Evolutionary conservation across 768 basidiomycete species (phyloP).

Genomic region (Butyriboletus loyo): DNA sequence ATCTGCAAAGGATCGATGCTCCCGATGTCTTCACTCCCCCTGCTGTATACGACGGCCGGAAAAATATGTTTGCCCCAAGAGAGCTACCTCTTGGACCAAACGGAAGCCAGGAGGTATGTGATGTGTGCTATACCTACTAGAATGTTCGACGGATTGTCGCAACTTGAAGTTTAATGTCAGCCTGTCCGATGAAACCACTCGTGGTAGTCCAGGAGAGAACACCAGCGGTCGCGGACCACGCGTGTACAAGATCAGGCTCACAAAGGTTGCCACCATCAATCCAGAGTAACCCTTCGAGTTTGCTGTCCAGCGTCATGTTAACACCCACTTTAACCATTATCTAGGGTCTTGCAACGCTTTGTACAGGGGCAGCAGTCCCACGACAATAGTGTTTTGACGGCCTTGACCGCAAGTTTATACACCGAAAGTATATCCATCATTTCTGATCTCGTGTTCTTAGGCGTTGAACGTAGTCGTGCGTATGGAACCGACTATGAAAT

Average conservation of each 20-base stretch:
- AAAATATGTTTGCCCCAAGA: conserved; percentile 66
- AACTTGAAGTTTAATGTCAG: conserved; percentile 57
- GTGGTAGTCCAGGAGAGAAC: conserved; percentile 33
- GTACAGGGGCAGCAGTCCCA: conserved; percentile 61
- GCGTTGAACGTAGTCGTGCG: conserved; percentile 73
- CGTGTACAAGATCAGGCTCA: conserved; percentile 62
- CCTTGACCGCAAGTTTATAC: conserved; percentile 50
- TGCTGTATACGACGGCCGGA: conserved; percentile 76
- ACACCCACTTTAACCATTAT: neutral
- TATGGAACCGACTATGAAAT: conserved; percentile 65
- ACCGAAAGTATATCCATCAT: neutral
- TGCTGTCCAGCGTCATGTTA: conserved; percentile 17
- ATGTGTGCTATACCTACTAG: neutral
- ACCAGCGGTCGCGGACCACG: conserved; percentile 47
- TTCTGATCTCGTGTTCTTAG: conserved; percentile 32
- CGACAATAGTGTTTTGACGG: conserved; percentile 66
- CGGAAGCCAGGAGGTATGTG: conserved; percentile 50
- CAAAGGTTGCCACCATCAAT: conserved; percentile 57
- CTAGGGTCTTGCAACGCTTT: conserved; percentile 63
- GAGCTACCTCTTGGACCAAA: conserved; percentile 57
- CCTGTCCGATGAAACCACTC: conserved; percentile 39
- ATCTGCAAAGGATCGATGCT: conserved; percentile 55
- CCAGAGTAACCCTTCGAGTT: conserved; percentile 40
- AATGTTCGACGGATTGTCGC: conserved; percentile 2
- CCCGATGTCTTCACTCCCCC: conserved; percentile 70